phyloP scores from a whole-genome alignment of 2,329 filamentous ascomycete species.

The Zymoseptoria ardabiliae region DNA sequence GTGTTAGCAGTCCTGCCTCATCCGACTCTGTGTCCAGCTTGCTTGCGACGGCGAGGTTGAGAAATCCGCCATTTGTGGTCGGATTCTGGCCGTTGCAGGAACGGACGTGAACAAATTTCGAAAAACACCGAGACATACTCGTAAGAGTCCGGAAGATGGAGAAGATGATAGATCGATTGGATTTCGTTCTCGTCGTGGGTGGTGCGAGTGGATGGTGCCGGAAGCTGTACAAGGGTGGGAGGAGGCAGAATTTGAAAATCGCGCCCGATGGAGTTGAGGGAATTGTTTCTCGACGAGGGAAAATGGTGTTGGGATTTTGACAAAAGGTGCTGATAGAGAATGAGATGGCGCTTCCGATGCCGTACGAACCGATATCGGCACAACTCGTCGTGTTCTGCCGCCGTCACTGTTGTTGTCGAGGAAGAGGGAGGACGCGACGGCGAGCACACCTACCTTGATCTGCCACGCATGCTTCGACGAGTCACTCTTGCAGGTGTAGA shows the following conservation, averaged over 20 bases:
- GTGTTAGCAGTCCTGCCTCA: too few relatives aligned
- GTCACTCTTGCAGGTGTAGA: neutral
- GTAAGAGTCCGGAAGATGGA: too few relatives aligned
- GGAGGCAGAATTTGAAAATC: neutral
- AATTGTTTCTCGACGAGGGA: neutral
- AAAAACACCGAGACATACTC: too few relatives aligned
- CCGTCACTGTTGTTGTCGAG: neutral
- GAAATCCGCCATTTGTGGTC: neutral
- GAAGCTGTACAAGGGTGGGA: neutral
- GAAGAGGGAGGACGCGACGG: neutral
- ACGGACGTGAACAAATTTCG: neutral
- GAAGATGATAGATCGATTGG: neutral
- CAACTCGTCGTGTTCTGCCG: neutral
- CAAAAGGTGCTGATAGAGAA: neutral
- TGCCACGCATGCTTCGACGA: neutral
- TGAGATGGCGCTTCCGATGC: neutral
- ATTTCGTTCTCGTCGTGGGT: neutral
- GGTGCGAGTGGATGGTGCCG: neutral
- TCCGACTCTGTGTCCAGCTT: neutral
- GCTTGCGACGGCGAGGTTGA: neutral
- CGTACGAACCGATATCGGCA: neutral
- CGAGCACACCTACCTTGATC: neutral
- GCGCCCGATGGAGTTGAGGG: neutral
- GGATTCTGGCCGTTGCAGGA: neutral
- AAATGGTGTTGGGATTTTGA: neutral